Evolutionary conservation across 2,329 filamentous ascomycete genomes (phyloP), one percentile per base, ranked within the genome.

Genomic region (Blastomyces silverae): DNA sequence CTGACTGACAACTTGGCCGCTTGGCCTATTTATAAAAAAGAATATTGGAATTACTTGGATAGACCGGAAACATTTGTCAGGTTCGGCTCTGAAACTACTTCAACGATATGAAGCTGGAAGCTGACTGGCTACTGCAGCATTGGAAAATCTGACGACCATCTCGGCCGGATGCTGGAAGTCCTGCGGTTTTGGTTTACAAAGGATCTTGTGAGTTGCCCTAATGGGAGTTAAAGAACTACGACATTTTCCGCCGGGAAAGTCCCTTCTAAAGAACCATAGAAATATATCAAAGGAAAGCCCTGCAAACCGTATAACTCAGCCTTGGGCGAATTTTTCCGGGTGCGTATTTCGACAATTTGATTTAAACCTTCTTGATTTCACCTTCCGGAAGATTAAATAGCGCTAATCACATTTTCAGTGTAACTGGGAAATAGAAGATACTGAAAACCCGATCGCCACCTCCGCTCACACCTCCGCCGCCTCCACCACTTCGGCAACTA

Each of bases 271-370:
- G 72, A 56, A 34, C 20, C 56, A 64, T 72, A 87, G 84, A 99
- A 99, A 85, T 99, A 97, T 73, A 91, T 95, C 76, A 97, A 97
- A 81, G 93, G 93, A 66, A 96, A 92, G 81, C 94, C 94, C 55
- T 97, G 93, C 86, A 99, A 99, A 79, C 94, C 94, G 13, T 99
- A 99, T 81, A 99, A 99, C 79, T 97, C 92, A 59, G 92, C 92
- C 46, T 80, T 99, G 61, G 94, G 94, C 69, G 94, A 99, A 80
- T 99, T 99, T 80, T 99, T 99, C 80, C 85, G 92, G 79, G 90
- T 92, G 81, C 73, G 87, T 80, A 50, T 31, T 62, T 70, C 31
- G 52, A 55, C 28, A 34, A 55, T 31, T 20, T 20, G 34, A 28
- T 8, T 39, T 11, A 39, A 17, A 34, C 10, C 61, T 25, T 13